Evolutionary conservation across 768 basidiomycete genomes (phyloP), one percentile per base, ranked within the genome.

Genomic region (Sistotremastrum suecicum): DNA sequence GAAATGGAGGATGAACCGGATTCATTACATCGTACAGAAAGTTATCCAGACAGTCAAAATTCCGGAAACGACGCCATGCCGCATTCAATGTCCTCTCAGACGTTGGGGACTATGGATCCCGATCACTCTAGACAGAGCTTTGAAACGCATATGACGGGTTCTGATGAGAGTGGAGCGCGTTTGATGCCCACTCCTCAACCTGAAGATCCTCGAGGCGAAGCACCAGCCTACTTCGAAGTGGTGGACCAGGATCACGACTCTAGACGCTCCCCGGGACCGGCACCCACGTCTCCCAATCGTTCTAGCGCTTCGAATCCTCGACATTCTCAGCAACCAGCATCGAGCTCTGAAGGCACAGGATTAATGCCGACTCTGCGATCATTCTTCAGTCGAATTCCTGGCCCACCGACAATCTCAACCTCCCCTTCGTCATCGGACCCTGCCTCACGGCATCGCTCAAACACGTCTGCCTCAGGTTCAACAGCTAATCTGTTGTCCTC

Each of bases 221-320:
- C 79, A 4, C 83, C 83, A 3, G 60, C 81, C 0, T 86, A 86
- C 58, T 74, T 70, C 43, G 80, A 83, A 52, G 60, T 70, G 7
- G 63, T 72, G 33, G 55, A 60, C 11, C 41, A 53, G 4, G 35
- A 59, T 47, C 44, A 56, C 2, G 56, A 59, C 7, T 35, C 20
- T 9, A 34, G 34, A 37, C 37, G 37, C 10, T 37, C 37, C 10
- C 37, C 10, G 12, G 12, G 10, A 10, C 12, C 37, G 10, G 37
- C 37, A 37, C 37, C 37, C 37, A 12, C 12, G 10, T 37, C 37
- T 37, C 10, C 20, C 20, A 20, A 20, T 20, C 20, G 20, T 20
- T 20, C 20, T 20, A 20, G 20, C 20, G 20, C 20, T 20, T 20
- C 20, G 20, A 20, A 20, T 20, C 20, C 20, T 20, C 20, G 20